Evolutionary conservation across 805 yeast species (phyloP), one percentile per base, ranked within the genome.

Genomic region (Candida mattraensis): DNA sequence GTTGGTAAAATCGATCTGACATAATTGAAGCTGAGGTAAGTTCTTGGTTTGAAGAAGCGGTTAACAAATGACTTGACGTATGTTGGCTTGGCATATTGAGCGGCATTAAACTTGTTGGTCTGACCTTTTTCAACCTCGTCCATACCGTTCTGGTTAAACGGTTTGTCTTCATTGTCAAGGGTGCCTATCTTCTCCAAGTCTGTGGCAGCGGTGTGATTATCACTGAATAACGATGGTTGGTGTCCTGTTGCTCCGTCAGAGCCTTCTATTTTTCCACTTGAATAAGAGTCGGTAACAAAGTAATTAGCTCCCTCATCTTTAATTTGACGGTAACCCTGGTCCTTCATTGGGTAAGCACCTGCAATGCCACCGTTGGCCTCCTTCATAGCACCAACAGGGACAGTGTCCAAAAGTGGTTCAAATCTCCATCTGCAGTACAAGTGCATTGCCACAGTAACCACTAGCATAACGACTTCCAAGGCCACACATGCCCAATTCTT

Each of bases 401-500:
- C 87, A 26, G 71, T 62, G 35, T 84, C 87, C 36, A 78, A 64
- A 40, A 83, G 57, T 21, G 87, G 81, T 31, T 77, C 70, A 58
- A 82, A 83, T 43, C 59, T 72, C 59, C 70, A 58, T 54, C 76
- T 78, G 52, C 76, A 65, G 56, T 69, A 80, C 19, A 83, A 41
- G 53, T 83, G 91, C 19, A 73, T 64, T 14, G 61, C 56, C 18
- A 75, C 80, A 10, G 91, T 81, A 28, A 64, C 74, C n/a, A 56
- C 76, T 11, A 82, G 48, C 42, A 72, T 60, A n/a, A 78, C 69
- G 37, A 67, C 82, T 59, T 83, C 89, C 37, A 85, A 64, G 3
- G 69, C 93, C 45, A 83, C 77, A 49, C 82, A 77, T 15, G 83
- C 87, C 91, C 91, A 85, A 46, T 82, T 70, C 66, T 85, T 82